Base-by-base conservation (phyloP, 768 basidiomycete genomes). In the Pleurotus platypus region DNA sequence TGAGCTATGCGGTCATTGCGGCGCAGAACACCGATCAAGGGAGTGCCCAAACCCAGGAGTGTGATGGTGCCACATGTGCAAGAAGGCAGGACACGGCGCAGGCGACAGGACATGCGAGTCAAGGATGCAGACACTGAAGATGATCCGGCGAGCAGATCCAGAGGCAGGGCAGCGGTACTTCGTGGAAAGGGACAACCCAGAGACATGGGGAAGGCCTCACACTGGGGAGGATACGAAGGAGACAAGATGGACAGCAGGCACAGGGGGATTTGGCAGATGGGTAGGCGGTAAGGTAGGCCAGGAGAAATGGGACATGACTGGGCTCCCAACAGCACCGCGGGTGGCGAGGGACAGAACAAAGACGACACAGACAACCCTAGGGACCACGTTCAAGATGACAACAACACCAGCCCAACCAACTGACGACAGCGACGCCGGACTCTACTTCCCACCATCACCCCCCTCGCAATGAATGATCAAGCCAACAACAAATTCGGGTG, bases 101-200 rank as follows among this genome's bases (percentile, higher is more conserved):
- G 69, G 66, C 46, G 64, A 70, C 50, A 24, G 67, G 0, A 2
- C 5, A 1, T 70, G 69, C 59, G 67, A 68, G 0, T 27, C 58
- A 0, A 69, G 66, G 55, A 3, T 15, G 3, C 48, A 47, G 15
- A 49, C 56, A 20, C 22, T 64, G 8, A 47, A 56, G 27, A 50
- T 20, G 4, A 20, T 55, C 12, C 56, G 60, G 7, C 57, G 48
- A 13, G 47, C 61, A 3, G 49, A 59, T 16, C 60, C 59, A 4
- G 63, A 63, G 2, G 58, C 58, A 1, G 59, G 60, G 11, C 64
- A 65, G 46, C 49, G 49, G 4, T 67, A 57, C 51, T 67, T 51
- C 57, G 60, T 55, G 2, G 51, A 30, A 3, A 15, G 56, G 9
- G 49, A 57, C 2, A 57, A 61, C 24, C 49, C 56, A 3, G 27